Percentiles rank a stretch among this genome's conserved stretches.
These are phyloP conservation scores for Eucalyptus viminalis DNA, from an alignment of 345 rosid genomes.

Conservation along the genomic window DNA sequence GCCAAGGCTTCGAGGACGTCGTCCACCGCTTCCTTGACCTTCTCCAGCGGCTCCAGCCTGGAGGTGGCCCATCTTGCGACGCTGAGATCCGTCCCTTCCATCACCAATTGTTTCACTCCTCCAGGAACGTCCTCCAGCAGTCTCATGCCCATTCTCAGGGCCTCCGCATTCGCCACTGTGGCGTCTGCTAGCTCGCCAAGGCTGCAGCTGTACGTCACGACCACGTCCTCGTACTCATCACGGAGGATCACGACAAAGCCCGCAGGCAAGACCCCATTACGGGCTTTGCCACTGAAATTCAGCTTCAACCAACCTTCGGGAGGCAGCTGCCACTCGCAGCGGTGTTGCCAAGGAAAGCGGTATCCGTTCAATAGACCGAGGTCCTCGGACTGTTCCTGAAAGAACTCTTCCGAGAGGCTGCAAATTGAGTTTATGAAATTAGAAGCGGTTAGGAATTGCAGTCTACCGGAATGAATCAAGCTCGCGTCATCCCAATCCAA, in stretches of 20 bases:
- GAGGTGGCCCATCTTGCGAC: neutral
- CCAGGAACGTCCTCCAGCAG: neutral
- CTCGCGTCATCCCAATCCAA: no score
- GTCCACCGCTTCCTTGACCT: neutral
- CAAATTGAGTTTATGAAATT: neutral
- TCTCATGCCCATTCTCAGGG: neutral
- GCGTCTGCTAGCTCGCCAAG: neutral
- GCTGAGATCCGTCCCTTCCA: neutral
- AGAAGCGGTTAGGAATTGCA: neutral
- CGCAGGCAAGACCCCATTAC: neutral
- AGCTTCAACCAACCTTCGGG: neutral
- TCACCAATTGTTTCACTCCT: neutral
- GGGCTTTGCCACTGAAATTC: neutral
- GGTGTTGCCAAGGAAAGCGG: neutral
- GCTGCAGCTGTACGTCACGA: neutral
- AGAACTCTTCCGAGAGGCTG: neutral
- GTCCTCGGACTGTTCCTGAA: neutral
- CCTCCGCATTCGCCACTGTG: neutral
- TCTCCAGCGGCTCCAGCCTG: neutral
- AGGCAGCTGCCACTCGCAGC: neutral
- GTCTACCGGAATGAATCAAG: neutral
- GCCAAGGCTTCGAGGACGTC: neutral
- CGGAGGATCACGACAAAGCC: neutral
- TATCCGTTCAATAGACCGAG: neutral
- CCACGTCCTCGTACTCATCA: neutral